phyloP scores from a whole-genome alignment of 2,329 filamentous ascomycete species.

The Didymellaceae sp. region DNA sequence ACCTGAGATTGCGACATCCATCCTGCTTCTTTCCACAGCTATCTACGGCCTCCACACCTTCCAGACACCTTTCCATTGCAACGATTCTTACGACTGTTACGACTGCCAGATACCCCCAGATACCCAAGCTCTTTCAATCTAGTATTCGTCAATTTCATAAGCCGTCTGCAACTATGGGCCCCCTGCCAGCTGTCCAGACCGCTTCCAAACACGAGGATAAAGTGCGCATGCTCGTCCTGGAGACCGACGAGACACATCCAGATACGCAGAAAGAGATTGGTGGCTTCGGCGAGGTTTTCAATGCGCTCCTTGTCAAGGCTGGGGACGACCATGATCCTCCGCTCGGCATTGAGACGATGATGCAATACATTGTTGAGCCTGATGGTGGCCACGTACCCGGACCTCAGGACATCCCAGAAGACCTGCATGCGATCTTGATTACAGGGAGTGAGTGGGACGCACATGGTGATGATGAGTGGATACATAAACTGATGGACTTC shows the following conservation, averaged over 20 bases:
- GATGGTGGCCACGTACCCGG: constrained; percentile 52
- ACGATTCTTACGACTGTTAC: not conserved
- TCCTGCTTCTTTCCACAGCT: not conserved
- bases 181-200: constrained; percentile 31
- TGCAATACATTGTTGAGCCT: constrained; percentile 60
- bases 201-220: constrained; percentile 38
- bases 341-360: constrained; percentile 61
- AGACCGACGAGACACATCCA: constrained; percentile 64
- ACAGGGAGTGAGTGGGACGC: constrained; percentile 58
- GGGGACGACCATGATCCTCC: constrained; percentile 61
- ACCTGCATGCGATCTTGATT: constrained; percentile 54
- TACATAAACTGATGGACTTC: constrained; percentile 52
- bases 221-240: constrained; percentile 61
- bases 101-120: not conserved
- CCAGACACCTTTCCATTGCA: too few species aligned
- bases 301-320: constrained; percentile 59
- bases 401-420: constrained; percentile 55
- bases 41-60: not conserved
- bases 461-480: constrained; percentile 55
- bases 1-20: constrained; percentile 5
- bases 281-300: constrained; percentile 61
- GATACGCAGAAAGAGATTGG: constrained; percentile 59
- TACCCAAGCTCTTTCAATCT: not conserved
- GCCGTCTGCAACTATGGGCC: constrained; percentile 28
- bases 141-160: not conserved